A percentile compares a stretch with the other conserved stretches of the same genome.
Evolutionary conservation across 2,329 filamentous ascomycete genomes (phyloP).

Genomic region (Neurospora sp.): DNA sequence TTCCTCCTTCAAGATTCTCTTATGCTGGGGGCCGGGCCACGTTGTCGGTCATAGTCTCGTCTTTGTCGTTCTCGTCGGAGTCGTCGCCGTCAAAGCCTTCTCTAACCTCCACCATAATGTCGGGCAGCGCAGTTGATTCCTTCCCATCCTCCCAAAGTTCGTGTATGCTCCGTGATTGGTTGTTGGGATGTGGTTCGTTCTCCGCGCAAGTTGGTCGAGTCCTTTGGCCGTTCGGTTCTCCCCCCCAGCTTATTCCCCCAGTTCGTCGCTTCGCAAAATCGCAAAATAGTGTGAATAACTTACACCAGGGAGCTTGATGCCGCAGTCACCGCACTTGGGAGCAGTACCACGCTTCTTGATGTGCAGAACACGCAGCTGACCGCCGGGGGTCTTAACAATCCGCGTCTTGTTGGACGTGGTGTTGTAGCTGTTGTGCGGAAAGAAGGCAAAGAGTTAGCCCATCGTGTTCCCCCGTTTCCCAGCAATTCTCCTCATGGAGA

Average conservation of each 20-base stretch:
- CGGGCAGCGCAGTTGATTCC: background rate
- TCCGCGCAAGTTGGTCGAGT: background rate
- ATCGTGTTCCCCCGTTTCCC: background rate
- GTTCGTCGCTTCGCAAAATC: background rate
- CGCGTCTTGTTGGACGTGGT: constrained; percentile 95
- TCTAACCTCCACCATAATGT: background rate
- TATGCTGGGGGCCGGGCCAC: background rate
- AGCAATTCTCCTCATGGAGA: background rate
- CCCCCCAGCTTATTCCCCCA: background rate
- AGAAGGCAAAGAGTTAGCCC: constrained; percentile 9
- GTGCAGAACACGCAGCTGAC: constrained; percentile 91
- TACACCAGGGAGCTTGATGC: constrained; percentile 95
- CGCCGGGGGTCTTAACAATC: constrained; percentile 92
- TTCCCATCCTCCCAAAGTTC: background rate
- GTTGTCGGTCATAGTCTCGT: background rate
- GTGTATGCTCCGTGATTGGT: background rate
- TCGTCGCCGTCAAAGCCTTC: background rate
- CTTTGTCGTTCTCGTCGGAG: background rate
- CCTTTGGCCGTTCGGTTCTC: background rate
- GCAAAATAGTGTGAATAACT: constrained; percentile 38
- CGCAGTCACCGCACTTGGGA: constrained; percentile 99
- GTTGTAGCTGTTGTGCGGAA: constrained; percentile 68
- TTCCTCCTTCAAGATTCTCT: background rate
- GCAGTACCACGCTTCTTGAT: constrained; percentile 99
- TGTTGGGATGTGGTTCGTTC: background rate